Evolutionary conservation across 345 rosid species (phyloP).

Genomic region (Leavenworthia alabamica): DNA sequence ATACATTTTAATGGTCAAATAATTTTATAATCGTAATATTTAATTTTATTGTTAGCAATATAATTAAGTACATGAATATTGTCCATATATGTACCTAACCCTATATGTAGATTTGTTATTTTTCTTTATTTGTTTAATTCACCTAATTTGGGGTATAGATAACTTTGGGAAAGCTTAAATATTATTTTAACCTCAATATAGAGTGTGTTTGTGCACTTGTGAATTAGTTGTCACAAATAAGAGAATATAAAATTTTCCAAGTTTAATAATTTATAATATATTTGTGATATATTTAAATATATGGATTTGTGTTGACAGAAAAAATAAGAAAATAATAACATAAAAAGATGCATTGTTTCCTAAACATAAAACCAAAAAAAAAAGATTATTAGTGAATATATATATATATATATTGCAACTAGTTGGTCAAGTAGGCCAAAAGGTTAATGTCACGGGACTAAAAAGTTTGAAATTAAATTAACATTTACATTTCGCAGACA

Average conservation of each 20-base stretch:
- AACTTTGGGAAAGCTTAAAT: not conserved
- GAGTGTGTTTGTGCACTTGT: not conserved
- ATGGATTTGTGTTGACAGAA: too few species aligned
- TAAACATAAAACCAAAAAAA: too few species aligned
- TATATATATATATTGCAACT: not conserved
- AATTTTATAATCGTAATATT: too few species aligned
- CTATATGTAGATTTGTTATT: slow-evolving; percentile 16
- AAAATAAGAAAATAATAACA: too few species aligned
- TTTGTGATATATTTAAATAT: too few species aligned
- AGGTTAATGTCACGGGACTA: not conserved
- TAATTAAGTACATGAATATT: not conserved
- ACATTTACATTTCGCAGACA: not conserved
- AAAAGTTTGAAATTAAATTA: not conserved
- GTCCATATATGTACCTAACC: slow-evolving; percentile 19
- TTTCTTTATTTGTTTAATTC: not conserved
- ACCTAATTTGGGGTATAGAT: not conserved
- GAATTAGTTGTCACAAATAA: not conserved
- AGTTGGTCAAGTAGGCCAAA: not conserved
- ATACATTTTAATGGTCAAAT: not conserved
- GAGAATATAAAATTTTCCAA: too few species aligned
- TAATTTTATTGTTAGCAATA: too few species aligned
- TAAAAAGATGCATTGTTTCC: too few species aligned
- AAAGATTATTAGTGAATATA: too few species aligned
- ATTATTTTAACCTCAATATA: not conserved
- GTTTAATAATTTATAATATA: too few species aligned